A percentile compares a stretch with the other conserved stretches of the same genome.
Conservation (phyloP, 208 protist species). For the Phytomonas sp. region DNA sequence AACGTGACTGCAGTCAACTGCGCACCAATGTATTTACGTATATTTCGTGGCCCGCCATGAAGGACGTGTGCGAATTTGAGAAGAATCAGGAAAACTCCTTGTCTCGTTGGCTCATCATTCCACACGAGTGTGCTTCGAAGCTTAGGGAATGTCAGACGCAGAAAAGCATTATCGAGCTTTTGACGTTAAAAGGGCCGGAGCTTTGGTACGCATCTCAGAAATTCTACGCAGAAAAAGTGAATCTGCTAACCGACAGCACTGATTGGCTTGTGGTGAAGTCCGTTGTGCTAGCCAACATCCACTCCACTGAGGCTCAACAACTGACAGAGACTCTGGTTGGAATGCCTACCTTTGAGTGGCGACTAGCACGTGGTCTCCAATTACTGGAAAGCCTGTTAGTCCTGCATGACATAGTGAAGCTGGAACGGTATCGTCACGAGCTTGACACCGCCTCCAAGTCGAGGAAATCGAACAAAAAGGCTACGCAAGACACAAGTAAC, state of each 20-base stretch:
- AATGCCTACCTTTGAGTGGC: slow-evolving; percentile 26
- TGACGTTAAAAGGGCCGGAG: slow-evolving; percentile 18
- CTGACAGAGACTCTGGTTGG: slow-evolving; percentile 45
- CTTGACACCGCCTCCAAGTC: slow-evolving; percentile 18
- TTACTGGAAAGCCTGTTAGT: slow-evolving; percentile 53
- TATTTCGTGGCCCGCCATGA: slow-evolving; percentile 75
- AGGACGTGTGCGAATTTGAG: slow-evolving; percentile 68
- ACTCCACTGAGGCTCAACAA: slow-evolving; percentile 34
- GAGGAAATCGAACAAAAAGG: slow-evolving; percentile 35
- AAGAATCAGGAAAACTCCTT: slow-evolving; percentile 50
- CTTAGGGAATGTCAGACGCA: slow-evolving; percentile 75
- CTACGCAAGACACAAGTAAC: background rate
- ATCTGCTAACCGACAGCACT: slow-evolving; percentile 61
- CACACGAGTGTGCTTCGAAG: slow-evolving; percentile 28
- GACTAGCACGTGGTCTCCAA: slow-evolving; percentile 30
- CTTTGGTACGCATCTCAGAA: slow-evolving; percentile 23
- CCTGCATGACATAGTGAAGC: slow-evolving; percentile 51
- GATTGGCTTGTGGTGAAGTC: slow-evolving; percentile 60
- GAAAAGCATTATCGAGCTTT: slow-evolving; percentile 55
- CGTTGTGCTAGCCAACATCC: slow-evolving; percentile 68
- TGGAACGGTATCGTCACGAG: slow-evolving; percentile 31
- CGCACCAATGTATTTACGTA: slow-evolving; percentile 77
- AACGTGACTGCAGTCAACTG: slow-evolving; percentile 63
- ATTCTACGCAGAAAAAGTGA: slow-evolving; percentile 10
- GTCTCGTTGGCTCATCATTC: slow-evolving; percentile 29